Conservation (phyloP, 2,329 filamentous ascomycete genomes). For the Colletotrichum sublineola region DNA sequence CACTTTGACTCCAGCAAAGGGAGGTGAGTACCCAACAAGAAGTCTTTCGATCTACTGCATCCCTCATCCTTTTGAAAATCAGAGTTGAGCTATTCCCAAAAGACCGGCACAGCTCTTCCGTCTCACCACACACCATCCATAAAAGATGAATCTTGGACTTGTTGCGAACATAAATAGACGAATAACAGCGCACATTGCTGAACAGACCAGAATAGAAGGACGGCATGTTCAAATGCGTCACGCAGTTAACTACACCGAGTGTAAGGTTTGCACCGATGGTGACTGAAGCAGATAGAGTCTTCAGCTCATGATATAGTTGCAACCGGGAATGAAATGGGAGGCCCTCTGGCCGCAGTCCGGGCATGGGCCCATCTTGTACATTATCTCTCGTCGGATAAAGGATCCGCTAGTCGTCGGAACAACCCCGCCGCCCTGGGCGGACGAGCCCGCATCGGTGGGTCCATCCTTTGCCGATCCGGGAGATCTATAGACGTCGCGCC, state of each 20-base stretch:
- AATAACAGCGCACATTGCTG: constrained; percentile 31
- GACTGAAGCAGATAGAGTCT: not conserved
- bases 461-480: not conserved
- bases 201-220: constrained; percentile 7
- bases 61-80: not conserved
- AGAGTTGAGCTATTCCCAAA: constrained; percentile 1
- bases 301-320: not conserved
- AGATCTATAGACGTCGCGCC: not conserved
- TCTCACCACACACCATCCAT: not conserved
- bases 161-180: constrained; percentile 11
- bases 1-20: not conserved
- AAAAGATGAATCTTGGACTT: constrained; percentile 24
- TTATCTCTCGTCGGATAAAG: no score
- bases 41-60: not conserved
- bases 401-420: not conserved
- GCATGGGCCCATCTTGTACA: no score
- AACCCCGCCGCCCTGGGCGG: not conserved
- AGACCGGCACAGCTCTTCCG: constrained; percentile 7
- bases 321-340: not conserved
- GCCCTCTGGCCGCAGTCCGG: not conserved
- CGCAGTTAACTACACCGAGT: constrained; percentile 11
- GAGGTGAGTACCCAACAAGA: not conserved
- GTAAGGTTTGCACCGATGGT: constrained; percentile 19
- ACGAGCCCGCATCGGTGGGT: not conserved
- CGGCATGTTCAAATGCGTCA: constrained; percentile 8